phyloP scores from a whole-genome alignment of 2,329 filamentous ascomycete species.

The Talaromyces amestolkiae region DNA sequence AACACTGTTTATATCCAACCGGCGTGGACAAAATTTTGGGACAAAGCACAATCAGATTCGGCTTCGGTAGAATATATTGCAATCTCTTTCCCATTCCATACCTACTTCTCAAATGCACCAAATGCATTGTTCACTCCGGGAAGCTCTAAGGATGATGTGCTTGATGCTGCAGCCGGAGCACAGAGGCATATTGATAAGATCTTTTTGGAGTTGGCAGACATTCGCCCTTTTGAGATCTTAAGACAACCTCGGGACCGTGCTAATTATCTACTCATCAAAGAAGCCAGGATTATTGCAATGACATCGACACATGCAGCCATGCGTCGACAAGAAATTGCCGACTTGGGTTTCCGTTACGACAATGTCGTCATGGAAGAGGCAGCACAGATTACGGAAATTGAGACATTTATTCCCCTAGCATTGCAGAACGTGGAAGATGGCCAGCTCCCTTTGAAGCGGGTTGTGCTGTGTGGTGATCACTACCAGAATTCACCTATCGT shows the following conservation, averaged over 20 bases:
- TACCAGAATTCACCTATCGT: conserved; percentile 95
- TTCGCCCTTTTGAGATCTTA: conserved; percentile 91
- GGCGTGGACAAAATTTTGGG: conserved; percentile 81
- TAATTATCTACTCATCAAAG: conserved; percentile 91
- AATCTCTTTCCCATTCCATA: conserved; percentile 78
- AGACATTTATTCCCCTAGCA: conserved; percentile 93
- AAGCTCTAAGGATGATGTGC: conserved; percentile 61
- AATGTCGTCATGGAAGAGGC: conserved; percentile 99
- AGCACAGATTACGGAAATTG: conserved; percentile 94
- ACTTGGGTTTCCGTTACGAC: conserved; percentile 93
- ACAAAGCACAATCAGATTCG: conserved; percentile 57
- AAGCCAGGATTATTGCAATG: conserved; percentile 98
- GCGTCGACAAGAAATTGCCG: conserved; percentile 82
- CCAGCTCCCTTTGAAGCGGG: conserved; percentile 73
- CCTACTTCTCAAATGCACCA: conserved; percentile 82
- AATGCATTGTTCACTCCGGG: conserved; percentile 75
- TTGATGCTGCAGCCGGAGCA: conserved; percentile 80
- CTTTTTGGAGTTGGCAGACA: conserved; percentile 88
- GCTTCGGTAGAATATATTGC: conserved; percentile 62
- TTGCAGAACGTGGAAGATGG: conserved; percentile 77
- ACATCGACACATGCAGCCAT: conserved; percentile 97
- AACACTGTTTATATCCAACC: conserved; percentile 87
- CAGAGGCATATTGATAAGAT: conserved; percentile 85
- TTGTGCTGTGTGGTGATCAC: conserved; percentile 93
- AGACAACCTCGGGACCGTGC: conserved; percentile 86